Evolutionary conservation across 73 alveolate species (phyloP), one percentile per base, ranked within the genome.

Genomic region (Stentor roeselii): DNA sequence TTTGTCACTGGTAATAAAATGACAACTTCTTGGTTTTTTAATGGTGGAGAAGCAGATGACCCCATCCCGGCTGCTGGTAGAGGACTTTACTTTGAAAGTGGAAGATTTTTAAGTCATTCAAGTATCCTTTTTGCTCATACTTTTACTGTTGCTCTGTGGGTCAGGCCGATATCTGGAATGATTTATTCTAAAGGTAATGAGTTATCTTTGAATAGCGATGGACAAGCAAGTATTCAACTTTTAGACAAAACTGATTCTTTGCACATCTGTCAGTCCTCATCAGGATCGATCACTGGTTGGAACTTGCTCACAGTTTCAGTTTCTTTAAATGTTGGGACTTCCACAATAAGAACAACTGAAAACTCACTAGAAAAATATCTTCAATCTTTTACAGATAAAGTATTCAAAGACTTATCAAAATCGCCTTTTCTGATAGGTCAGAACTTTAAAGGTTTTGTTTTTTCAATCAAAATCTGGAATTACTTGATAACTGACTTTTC

Each of bases 141-240:
- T 30, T 67, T 67, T 2, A 27, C 80, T 67, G 11, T 67, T 15
- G 37, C 15, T 34, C 14, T 67, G n/a, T 67, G 80, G 80, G 37
- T 67, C 21, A 27, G 14, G 15, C 80, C 80, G 11, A 67, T 40
- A n/a, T 67, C 80, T 30, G 80, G 80, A 30, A 32, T n/a, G 21
- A 67, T 67, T 67, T 40, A 11, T 50, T 11, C 67, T 11, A 50
- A 50, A 50, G 67, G 67, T 21, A 50, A 6, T 50, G 6, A 11
- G 21, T 50, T 50, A 50, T 50, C 67, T 11, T 11, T 50, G 6
- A 11, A 6, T 50, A 50, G 30, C 21, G 67, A 50, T 50, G 21
- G 30, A 11, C 6, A 21, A 6, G 30, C 21, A 11, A 50, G 30
- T 11, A 50, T 50, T 50, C 30, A 50, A 50, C 21, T 50, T 11